Base-by-base conservation (phyloP, 176 grass and related monocot genomes). In the Thinopyrum elongatum region DNA sequence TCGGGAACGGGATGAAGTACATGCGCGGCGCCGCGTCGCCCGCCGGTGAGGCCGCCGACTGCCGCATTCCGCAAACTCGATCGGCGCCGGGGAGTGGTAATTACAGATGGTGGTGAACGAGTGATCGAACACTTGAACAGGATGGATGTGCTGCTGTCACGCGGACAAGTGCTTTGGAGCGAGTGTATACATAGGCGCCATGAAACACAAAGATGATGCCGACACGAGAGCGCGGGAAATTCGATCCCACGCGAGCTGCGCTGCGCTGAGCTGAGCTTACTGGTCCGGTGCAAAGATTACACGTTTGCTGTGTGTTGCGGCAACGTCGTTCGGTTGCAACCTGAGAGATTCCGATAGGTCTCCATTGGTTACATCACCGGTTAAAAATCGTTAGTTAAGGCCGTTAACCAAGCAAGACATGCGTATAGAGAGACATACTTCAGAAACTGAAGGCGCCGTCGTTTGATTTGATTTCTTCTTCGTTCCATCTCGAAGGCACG, bases 1-100 rank as follows among this genome's bases (percentile, higher is more conserved):
- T 92, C 6, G 93, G 93, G 76, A 95, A 84, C 25, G 90, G 93
- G 86, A 93, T 70, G 85, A 95, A 91, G 83, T 86, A 90, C 82
- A 95, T 78, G 61, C 80, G 79, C 66, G 35, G 84, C 25, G 80
- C 13, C 26, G 33, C 74, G 4, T 38, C 59, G n/a, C 57, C 79
- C 31, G 34, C 4, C 14, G 47, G 80, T 11, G 74, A 25, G 12
- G 51, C 35, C 53, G 66, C 25, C 28, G 75, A 36, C 78, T 34
- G 11, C 26, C 12, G 59, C 85, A 90, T 87, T 33, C 44, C 59
- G 44, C 31, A n/a, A 33, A 39, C 30, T 70, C 17, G 84, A 26
- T 77, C 29, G 53, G 71, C 35, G 38, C 23, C 17, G 17, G 78
- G 76, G 70, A 80, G 29, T 28, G 74, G 8, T 2, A 51, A 38